These are phyloP conservation scores for Coleophoma crateriformis DNA, from an alignment of 2,329 filamentous ascomycete species.

Conservation along the genomic window DNA sequence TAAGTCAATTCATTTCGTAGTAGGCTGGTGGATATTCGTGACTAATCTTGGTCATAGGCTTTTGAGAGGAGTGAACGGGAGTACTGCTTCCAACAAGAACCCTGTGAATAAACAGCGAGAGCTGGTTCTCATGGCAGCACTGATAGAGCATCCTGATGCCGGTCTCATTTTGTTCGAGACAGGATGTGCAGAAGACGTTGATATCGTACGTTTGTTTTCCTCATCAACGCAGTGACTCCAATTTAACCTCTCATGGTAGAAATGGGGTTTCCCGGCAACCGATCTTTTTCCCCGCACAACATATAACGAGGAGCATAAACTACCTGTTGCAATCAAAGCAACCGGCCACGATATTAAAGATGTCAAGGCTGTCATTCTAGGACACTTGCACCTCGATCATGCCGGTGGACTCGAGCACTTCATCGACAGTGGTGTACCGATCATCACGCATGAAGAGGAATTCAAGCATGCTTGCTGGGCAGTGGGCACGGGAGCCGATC, in stretches of 20 bases:
- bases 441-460: slow-evolving; percentile 37
- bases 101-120: not conserved
- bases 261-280: not conserved
- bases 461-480: slow-evolving; percentile 36
- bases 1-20: not conserved
- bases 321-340: not conserved
- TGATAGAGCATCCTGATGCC: not conserved
- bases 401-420: slow-evolving; percentile 38
- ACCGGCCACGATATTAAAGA: slow-evolving; percentile 30
- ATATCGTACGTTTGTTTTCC: not conserved
- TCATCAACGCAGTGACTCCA: no score
- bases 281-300: not conserved
- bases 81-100: not conserved
- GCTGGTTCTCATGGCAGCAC: not conserved
- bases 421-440: slow-evolving; percentile 29
- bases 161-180: not conserved
- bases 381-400: slow-evolving; percentile 38
- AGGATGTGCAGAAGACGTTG: not conserved
- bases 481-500: slow-evolving; percentile 30
- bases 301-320: not conserved
- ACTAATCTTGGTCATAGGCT: not conserved
- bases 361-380: slow-evolving; percentile 35
- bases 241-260: not conserved
- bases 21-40: no score
- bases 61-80: not conserved